phyloP scores from a whole-genome alignment of 176 grass and related monocot species.

The bread wheat (Triticum aestivum) region IWGSC_CS_RefSeq_v2.1 NC_057814.1:166201477-166201976 shows the following conservation, averaged over 20 bases:
- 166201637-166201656: constrained; percentile 49
- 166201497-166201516: constrained; percentile 34
- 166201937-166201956: constrained; percentile 40
- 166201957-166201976: constrained; percentile 43
- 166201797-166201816: constrained; percentile 43
- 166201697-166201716: constrained; percentile 72
- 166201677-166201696: constrained; percentile 65
- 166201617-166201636: constrained; percentile 59
- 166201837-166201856: constrained; percentile 29
- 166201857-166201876: constrained; percentile 44
- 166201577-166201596: constrained; percentile 70
- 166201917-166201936: constrained; percentile 41
- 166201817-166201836: constrained; percentile 37
- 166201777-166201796: constrained; percentile 39
- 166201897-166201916: constrained; percentile 42
- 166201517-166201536: constrained; percentile 49
- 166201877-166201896: constrained; percentile 31
- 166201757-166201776: constrained; percentile 55
- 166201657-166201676: constrained; percentile 76
- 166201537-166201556: constrained; percentile 54
- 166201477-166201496: constrained; percentile 14
- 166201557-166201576: constrained; percentile 75
- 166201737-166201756: constrained; percentile 49
- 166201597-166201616: constrained; percentile 59
- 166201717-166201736: constrained; percentile 51